phyloP scores from a whole-genome alignment of 148 eudicot species.

The Linanthus parryae region DNA sequence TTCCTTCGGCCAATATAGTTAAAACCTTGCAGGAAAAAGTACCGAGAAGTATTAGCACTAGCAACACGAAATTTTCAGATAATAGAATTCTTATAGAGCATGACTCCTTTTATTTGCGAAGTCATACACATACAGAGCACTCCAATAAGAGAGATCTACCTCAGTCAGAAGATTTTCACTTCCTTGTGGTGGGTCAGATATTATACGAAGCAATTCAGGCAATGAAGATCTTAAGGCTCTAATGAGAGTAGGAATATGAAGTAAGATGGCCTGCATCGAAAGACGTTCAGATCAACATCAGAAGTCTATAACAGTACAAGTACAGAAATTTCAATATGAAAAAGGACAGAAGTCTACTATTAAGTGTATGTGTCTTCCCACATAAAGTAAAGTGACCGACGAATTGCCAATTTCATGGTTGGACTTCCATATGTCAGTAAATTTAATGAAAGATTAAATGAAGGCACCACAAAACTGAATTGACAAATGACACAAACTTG shows the following conservation, averaged over 20 bases:
- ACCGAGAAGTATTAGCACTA: slow-evolving; percentile 1
- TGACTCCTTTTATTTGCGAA: background rate
- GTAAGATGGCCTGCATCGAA: slow-evolving; percentile 76
- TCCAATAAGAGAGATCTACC: slow-evolving; percentile 31
- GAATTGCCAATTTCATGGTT: no score
- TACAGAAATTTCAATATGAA: no score
- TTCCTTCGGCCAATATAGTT: slow-evolving; percentile 65
- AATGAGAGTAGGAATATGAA: slow-evolving; percentile 69
- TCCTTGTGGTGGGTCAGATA: slow-evolving; percentile 88
- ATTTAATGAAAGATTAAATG: no score
- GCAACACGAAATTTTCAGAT: slow-evolving; percentile 1
- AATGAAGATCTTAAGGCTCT: slow-evolving; percentile 74
- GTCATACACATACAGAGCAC: background rate
- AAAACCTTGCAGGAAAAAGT: slow-evolving; percentile 50
- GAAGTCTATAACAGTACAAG: no score
- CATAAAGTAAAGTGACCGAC: no score
- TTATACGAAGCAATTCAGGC: slow-evolving; percentile 64
- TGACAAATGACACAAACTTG: no score
- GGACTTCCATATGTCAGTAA: no score
- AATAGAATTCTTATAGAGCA: background rate
- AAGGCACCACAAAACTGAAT: no score
- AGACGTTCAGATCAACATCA: slow-evolving; percentile 2
- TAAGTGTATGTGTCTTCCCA: no score
- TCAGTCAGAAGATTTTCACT: slow-evolving; percentile 84
- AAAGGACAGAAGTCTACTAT: no score